Percentiles rank a stretch among this genome's conserved stretches.
These are phyloP conservation scores for Taphrina communis DNA, from an alignment of 1,139 yeast species.

Conservation along the genomic window DNA sequence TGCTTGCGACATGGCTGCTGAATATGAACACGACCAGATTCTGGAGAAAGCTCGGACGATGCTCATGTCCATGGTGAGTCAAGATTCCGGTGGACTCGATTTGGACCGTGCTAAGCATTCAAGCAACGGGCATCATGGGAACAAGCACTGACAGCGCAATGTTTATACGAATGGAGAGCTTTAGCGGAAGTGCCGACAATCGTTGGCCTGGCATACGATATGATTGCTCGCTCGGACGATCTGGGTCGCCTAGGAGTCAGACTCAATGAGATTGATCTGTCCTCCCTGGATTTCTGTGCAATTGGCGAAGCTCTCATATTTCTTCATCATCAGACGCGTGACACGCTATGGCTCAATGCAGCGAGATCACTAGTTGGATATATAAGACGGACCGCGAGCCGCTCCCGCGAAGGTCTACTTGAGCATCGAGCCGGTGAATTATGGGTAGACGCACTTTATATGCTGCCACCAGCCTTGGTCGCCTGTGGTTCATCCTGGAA, in stretches of 20 bases:
- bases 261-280: slow-evolving; percentile 33
- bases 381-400: slow-evolving; percentile 30
- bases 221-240: slow-evolving; percentile 40
- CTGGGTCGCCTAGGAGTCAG: slow-evolving; percentile 32
- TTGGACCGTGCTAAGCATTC: too few relatives aligned
- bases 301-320: slow-evolving; percentile 35
- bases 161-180: slow-evolving; percentile 37
- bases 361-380: slow-evolving; percentile 37
- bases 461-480: slow-evolving; percentile 39
- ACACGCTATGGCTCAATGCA: slow-evolving; percentile 30
- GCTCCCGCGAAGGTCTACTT: slow-evolving; percentile 32
- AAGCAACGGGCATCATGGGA: slow-evolving; percentile 41
- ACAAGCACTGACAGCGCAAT: slow-evolving; percentile 39
- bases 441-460: slow-evolving; percentile 38
- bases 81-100: neutral
- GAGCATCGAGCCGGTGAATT: slow-evolving; percentile 36
- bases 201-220: slow-evolving; percentile 35
- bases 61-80: slow-evolving; percentile 20
- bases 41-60: slow-evolving; percentile 23
- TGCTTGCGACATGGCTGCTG: slow-evolving; percentile 11
- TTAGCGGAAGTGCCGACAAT: slow-evolving; percentile 20
- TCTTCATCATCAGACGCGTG: slow-evolving; percentile 37
- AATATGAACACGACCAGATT: slow-evolving; percentile 1
- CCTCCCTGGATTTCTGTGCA: slow-evolving; percentile 37
- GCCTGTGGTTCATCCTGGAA: slow-evolving; percentile 37